Conservation (phyloP, 1,284 basidiomycete genomes). For the Austropuccinia psidii region DNA sequence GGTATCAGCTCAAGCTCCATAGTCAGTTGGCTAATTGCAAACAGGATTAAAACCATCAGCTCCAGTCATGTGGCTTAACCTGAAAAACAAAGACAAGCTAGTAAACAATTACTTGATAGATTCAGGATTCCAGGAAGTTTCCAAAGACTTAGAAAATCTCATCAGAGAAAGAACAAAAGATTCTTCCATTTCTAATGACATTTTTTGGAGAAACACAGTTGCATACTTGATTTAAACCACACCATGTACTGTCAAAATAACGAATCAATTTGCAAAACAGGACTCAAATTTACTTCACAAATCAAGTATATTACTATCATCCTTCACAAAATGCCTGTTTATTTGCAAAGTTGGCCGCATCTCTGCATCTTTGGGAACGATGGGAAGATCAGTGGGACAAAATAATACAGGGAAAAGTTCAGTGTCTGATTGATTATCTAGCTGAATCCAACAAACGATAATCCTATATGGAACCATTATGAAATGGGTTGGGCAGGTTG, state of each 20-base stretch:
- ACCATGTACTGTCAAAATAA: constrained; percentile 64
- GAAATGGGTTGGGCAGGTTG: background rate
- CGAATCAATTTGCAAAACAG: background rate
- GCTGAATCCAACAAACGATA: constrained; percentile 82
- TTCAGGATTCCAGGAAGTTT: constrained; percentile 74
- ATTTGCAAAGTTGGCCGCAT: constrained; percentile 83
- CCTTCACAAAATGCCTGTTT: constrained; percentile 82
- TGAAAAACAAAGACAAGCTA: background rate
- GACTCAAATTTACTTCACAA: background rate
- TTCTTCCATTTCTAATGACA: constrained; percentile 94
- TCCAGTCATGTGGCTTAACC: too few species aligned
- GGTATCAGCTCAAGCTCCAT: constrained; percentile 66
- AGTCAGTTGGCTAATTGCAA: constrained; percentile 62
- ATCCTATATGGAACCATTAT: constrained; percentile 51
- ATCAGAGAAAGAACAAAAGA: constrained; percentile 89
- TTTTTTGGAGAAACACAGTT: constrained; percentile 82
- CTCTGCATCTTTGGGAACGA: constrained; percentile 67
- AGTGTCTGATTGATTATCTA: constrained; percentile 98
- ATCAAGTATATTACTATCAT: constrained; percentile 60
- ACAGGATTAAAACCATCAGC: too few species aligned
- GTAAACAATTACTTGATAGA: constrained; percentile 42
- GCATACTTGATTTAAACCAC: constrained; percentile 97
- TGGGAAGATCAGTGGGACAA: constrained; percentile 84
- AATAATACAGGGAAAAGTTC: constrained; percentile 91
- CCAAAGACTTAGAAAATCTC: constrained; percentile 83